Conservation (phyloP, 2,329 filamentous ascomycete species). For the Torrubiellomyces zombiae region DNA sequence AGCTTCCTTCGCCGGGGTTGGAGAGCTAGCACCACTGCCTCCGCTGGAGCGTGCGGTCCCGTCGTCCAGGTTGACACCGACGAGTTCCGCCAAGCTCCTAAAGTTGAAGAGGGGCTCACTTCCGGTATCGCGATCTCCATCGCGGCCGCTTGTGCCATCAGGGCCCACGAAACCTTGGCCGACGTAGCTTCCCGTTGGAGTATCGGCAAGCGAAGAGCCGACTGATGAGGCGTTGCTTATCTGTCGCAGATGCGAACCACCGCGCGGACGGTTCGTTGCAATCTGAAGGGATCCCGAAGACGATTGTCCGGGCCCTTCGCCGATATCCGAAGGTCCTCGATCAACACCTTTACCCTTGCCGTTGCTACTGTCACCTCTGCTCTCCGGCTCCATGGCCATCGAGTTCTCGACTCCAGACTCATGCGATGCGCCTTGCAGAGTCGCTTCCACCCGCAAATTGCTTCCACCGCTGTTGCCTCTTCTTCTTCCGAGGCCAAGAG, state of each 20-base stretch:
- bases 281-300: constrained; percentile 25
- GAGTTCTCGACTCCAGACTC: constrained; percentile 10
- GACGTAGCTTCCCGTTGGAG: constrained; percentile 35
- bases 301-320: constrained; percentile 12
- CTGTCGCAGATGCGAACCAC: constrained; percentile 58
- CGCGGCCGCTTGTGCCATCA: constrained; percentile 26
- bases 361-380: constrained; percentile 14
- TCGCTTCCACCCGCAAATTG: constrained; percentile 40
- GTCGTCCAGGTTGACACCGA: constrained; percentile 46
- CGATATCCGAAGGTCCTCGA: constrained; percentile 21
- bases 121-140: constrained; percentile 33
- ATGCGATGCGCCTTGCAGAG: constrained; percentile 26
- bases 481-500: constrained; percentile 40
- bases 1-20: constrained; percentile 6
- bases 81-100: constrained; percentile 68
- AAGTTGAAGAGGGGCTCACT: constrained; percentile 84
- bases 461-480: constrained; percentile 43
- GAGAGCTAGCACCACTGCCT: constrained; percentile 12
- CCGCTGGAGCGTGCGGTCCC: constrained; percentile 16
- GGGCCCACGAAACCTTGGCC: constrained; percentile 16
- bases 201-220: constrained; percentile 60
- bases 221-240: constrained; percentile 78
- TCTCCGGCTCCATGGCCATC: constrained; percentile 8
- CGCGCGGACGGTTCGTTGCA: constrained; percentile 34
- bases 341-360: constrained; percentile 59